Evolutionary conservation across 2,329 filamentous ascomycete species (phyloP), one percentile per base, ranked within the genome.

Genomic region (Amphichorda felina): DNA sequence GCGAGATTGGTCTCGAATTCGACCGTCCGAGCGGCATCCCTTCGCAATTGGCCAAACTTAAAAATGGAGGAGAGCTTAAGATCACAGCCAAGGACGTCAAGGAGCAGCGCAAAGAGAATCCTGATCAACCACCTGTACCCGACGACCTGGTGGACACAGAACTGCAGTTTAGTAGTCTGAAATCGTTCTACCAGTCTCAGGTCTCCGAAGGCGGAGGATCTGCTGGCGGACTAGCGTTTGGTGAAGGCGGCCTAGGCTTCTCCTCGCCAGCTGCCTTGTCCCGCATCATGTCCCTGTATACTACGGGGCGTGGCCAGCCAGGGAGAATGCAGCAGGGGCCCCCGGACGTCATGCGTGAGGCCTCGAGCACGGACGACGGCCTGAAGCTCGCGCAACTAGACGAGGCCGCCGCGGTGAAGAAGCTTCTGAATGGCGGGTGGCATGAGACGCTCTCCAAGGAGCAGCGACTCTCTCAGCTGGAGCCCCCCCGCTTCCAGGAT

Each of bases 241-340:
- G 47, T 2, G 49, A 53, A 19, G 57, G 59, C 28, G 47, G 47
- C 21, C 29, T 16, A 14, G 78, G 79, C 2, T 73, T 82, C 36
- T 72, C 71, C 16, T 94, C 88, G 0, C 88, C 89, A 0, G 82
- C 77, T 5, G 83, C 86, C 8, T 63, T 95, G 36, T 80, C 83
- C 18, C 78, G 89, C 22, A 91, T 96, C 49, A 93, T 95, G 85
- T 88, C 77, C 42, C 66, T 95, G 18, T 95, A 95, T 59, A 85
- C 83, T 57, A 85, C 83, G 0, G 70, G 75, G 37, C 74, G 67
- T 43, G 71, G 65, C 36, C 66, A 72, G 45, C 68, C 68, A 37
- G 70, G 67, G 47, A 79, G 81, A 46, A 79, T 81, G 48, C 62
- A 72, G 9, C 78, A 81, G 50, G 66, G 72, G 10, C 84, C 81